phyloP scores from a whole-genome alignment of 2,329 filamentous ascomycete genomes.

The Diplodia corticola region DNA sequence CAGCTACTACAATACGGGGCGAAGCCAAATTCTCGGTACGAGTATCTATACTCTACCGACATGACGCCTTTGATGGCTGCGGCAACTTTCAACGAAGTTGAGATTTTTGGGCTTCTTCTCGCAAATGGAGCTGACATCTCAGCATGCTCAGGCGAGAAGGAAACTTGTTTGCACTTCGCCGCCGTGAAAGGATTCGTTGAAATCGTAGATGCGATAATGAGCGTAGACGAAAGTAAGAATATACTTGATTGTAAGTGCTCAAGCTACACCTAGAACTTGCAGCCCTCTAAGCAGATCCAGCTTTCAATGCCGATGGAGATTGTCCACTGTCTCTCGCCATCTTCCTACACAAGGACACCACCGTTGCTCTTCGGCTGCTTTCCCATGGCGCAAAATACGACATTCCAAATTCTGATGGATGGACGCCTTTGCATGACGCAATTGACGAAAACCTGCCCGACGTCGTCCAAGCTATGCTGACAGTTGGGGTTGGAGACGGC shows the following conservation, averaged over 20 bases:
- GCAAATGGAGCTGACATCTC: neutral
- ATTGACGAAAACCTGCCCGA: neutral
- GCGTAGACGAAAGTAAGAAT: accelerated
- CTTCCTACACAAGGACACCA: accelerated
- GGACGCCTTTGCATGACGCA: neutral
- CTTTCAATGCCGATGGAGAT: accelerated
- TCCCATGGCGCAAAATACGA: neutral
- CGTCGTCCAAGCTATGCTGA: neutral
- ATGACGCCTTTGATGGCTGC: neutral
- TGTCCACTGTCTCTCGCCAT: neutral
- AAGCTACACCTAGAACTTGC: no score
- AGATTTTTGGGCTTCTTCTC: neutral
- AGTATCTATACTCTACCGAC: accelerated
- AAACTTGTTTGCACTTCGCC: neutral
- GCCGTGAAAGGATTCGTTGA: accelerated
- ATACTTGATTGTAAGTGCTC: neutral
- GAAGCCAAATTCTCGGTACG: neutral
- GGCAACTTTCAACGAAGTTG: neutral
- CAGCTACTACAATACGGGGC: neutral
- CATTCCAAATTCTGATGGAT: neutral
- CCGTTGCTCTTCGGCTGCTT: neutral
- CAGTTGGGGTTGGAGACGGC: accelerated
- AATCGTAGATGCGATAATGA: neutral
- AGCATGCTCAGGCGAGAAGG: accelerated
- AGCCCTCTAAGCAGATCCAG: neutral